Percentiles rank a stretch among this genome's conserved stretches.
These are phyloP conservation scores for Penicillium olsonii DNA, from an alignment of 2,329 filamentous ascomycete genomes.

Conservation along the genomic window DNA sequence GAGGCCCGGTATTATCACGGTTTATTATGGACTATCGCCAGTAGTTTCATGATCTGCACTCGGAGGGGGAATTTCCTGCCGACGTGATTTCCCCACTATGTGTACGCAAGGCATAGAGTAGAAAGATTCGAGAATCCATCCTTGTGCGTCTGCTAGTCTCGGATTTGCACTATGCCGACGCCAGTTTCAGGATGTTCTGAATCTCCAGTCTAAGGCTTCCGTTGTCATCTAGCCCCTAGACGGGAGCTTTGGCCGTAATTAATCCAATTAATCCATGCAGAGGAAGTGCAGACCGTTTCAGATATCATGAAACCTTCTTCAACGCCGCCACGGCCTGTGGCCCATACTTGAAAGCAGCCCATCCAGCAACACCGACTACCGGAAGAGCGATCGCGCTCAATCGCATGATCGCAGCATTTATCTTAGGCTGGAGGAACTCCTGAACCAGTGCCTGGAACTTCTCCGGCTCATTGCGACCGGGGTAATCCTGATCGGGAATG, in stretches of 20 bases:
- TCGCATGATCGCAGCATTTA: conserved; percentile 14
- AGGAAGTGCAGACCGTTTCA: neutral
- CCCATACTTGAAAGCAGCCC: conserved; percentile 9
- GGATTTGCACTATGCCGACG: neutral
- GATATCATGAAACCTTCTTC: neutral
- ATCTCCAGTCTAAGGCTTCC: too few relatives aligned
- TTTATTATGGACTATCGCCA: neutral
- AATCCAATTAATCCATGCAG: too few relatives aligned
- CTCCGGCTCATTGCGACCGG: conserved; percentile 22
- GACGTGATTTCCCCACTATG: neutral
- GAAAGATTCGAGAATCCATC: neutral
- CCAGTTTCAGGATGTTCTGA: neutral
- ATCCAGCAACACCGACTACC: conserved; percentile 15
- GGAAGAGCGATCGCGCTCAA: conserved; percentile 13
- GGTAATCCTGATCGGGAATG: conserved; percentile 22
- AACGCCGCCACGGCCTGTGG: neutral
- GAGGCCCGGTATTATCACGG: too few relatives aligned
- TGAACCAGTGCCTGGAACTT: conserved; percentile 19
- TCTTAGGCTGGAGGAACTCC: conserved; percentile 11
- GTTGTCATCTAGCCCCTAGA: neutral
- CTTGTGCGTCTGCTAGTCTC: neutral
- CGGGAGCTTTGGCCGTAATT: too few relatives aligned
- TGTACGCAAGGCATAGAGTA: neutral
- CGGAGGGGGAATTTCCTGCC: neutral
- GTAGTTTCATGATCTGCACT: neutral